Evolutionary conservation across 768 basidiomycete species (phyloP), one percentile per base, ranked within the genome.

Genomic region (Kwoniella botswanensis): DNA sequence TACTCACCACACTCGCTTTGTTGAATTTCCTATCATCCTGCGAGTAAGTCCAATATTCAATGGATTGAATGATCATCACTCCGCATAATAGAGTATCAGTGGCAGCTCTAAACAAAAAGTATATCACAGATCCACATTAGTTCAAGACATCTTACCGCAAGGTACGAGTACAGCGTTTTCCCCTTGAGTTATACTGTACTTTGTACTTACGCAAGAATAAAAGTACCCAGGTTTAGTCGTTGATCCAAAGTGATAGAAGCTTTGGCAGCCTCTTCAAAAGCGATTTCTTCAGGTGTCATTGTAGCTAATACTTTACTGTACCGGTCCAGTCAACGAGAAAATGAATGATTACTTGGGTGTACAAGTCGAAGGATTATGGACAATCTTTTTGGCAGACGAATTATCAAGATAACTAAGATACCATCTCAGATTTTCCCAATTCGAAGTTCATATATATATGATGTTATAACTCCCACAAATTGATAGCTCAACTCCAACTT

Each of bases 121-220:
- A 9, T 35, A 50, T 58, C 24, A 58, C 11, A 58, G 57, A 13
- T 9, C 9, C 9, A 24, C 9, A 21, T 15, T 24, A 18, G 11
- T 29, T 24, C 21, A 43, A 26, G 24, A 26, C 24, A 26, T 26
- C 24, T 26, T 26, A 26, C 24, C 24, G 24, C 24, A 26, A 26
- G 24, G 24, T 3, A 26, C 1, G 24, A 26, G 24, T 26, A 26
- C 24, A 26, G 24, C 24, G 24, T 26, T 26, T 26, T 3, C 3
- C 24, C 24, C 24, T 26, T 26, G 24, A 26, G 24, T 26, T 26
- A 42, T 18, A 29, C n/a, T 0, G 43, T 24, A 63, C 35, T 13
- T 17, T n/a, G 29, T 9, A 67, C 66, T 59, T 24, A 67, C 66
- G 66, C 57, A 17, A 67, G n/a, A 35, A 67, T 29, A 24, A 60